Conservation (phyloP, 176 grass and related monocot genomes). For the Neostapfia colusana region DNA sequence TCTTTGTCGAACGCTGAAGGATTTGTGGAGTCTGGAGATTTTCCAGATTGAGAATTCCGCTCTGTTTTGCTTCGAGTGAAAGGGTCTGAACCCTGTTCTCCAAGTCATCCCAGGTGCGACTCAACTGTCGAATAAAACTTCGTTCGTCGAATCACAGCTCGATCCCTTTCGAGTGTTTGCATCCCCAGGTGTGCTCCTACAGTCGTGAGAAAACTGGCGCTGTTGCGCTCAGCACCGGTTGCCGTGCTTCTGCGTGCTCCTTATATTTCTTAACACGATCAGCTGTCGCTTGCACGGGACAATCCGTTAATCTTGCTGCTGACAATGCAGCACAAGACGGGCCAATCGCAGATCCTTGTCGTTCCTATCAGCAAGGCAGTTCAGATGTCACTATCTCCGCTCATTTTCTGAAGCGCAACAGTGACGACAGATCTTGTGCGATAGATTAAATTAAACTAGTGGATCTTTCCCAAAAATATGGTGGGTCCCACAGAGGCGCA, state of each 20-base stretch:
- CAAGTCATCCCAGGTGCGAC: conserved; percentile 11
- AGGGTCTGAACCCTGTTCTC: not conserved
- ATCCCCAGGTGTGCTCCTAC: not conserved
- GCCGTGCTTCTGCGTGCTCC: not conserved
- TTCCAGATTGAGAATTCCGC: not conserved
- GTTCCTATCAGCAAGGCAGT: not conserved
- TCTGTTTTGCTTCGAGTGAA: not conserved
- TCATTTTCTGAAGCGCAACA: not conserved
- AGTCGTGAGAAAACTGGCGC: not conserved
- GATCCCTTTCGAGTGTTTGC: not conserved
- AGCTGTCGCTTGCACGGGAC: not conserved
- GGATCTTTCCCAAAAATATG: no score
- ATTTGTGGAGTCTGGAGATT: not conserved
- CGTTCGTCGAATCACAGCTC: not conserved
- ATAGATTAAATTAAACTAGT: not conserved
- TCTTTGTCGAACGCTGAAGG: not conserved
- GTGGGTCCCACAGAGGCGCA: not conserved
- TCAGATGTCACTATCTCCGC: not conserved
- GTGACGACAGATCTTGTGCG: not conserved
- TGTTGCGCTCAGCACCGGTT: not conserved
- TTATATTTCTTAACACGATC: not conserved
- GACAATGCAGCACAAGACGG: not conserved
- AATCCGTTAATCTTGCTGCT: conserved; percentile 2
- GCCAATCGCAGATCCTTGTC: not conserved
- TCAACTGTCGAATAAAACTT: not conserved